Evolutionary conservation across 116 monocot species (phyloP).

Genomic region (Zostera marina): DNA sequence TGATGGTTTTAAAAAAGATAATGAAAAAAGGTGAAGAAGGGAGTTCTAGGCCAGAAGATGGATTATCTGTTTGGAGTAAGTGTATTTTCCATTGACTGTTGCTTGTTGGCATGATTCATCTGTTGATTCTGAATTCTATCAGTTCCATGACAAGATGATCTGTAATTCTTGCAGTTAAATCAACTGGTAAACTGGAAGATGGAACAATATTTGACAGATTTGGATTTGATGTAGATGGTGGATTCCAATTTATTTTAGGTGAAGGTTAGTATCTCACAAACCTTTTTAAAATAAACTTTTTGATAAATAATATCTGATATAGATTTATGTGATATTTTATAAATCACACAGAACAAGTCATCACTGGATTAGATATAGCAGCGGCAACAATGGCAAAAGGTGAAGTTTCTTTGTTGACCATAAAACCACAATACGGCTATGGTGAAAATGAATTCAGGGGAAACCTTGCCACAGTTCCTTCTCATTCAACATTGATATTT

Average conservation of each 20-base stretch:
- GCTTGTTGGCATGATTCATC: neutral
- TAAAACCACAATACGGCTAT: slow-evolving; percentile 58
- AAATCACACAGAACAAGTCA: slow-evolving; percentile 39
- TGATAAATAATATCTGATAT: neutral
- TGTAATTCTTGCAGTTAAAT: slow-evolving; percentile 28
- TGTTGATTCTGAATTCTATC: neutral
- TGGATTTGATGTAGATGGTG: slow-evolving; percentile 22
- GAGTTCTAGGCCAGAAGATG: slow-evolving; percentile 29
- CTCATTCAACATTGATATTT: slow-evolving; percentile 40
- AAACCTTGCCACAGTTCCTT: slow-evolving; percentile 28
- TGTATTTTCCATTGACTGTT: neutral
- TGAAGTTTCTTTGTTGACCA: slow-evolving; percentile 39
- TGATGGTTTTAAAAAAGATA: slow-evolving; percentile 52
- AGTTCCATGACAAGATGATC: neutral
- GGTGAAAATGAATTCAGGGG: slow-evolving; percentile 20
- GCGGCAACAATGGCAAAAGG: slow-evolving; percentile 56
- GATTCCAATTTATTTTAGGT: slow-evolving; percentile 42
- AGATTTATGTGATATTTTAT: slow-evolving; percentile 1
- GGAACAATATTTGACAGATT: slow-evolving; percentile 42
- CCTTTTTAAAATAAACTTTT: neutral
- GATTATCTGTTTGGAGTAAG: slow-evolving; percentile 39
- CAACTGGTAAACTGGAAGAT: slow-evolving; percentile 42
- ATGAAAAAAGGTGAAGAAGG: slow-evolving; percentile 47
- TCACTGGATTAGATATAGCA: slow-evolving; percentile 49
- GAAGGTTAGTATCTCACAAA: slow-evolving; percentile 28